These are phyloP conservation scores for Caryocar brasiliense DNA, from an alignment of 441 rosid genomes.

Conservation along the genomic window DNA sequence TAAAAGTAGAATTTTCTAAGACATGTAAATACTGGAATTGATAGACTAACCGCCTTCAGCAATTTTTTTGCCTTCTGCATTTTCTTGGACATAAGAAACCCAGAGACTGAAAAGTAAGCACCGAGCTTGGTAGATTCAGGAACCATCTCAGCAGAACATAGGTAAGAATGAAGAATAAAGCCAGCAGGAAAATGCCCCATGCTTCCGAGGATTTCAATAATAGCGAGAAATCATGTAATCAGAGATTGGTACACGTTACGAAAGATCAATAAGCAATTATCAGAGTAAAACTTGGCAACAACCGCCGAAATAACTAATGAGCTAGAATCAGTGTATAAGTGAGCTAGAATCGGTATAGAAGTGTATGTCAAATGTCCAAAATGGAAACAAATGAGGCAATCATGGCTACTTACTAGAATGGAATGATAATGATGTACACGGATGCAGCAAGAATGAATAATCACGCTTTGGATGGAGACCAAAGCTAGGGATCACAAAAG, in stretches of 20 bases:
- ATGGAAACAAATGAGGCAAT: too few species aligned
- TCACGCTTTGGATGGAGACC: slow-evolving; percentile 57
- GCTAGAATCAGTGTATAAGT: too few species aligned
- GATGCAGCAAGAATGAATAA: background rate
- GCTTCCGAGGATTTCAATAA: slow-evolving; percentile 29
- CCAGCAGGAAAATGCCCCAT: slow-evolving; percentile 81
- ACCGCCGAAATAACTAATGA: too few species aligned
- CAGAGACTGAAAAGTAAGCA: slow-evolving; percentile 85
- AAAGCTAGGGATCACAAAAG: slow-evolving; percentile 70
- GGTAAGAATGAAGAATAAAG: slow-evolving; percentile 78
- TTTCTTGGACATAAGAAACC: slow-evolving; percentile 68
- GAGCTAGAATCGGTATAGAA: too few species aligned
- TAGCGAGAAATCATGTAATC: slow-evolving; percentile 2
- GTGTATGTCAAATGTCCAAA: too few species aligned
- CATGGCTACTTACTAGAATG: too few species aligned
- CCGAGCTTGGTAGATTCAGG: slow-evolving; percentile 73
- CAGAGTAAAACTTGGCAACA: too few species aligned
- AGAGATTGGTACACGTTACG: background rate
- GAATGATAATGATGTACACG: background rate
- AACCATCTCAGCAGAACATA: slow-evolving; percentile 84
- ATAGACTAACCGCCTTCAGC: slow-evolving; percentile 50
- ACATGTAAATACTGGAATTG: background rate
- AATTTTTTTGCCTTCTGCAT: slow-evolving; percentile 53
- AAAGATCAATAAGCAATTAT: background rate
- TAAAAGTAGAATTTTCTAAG: background rate